A percentile compares a stretch with the other conserved stretches of the same genome.
phyloP scores from a whole-genome alignment of 805 yeast genomes.

The Suhomyces xylopsoci region DNA sequence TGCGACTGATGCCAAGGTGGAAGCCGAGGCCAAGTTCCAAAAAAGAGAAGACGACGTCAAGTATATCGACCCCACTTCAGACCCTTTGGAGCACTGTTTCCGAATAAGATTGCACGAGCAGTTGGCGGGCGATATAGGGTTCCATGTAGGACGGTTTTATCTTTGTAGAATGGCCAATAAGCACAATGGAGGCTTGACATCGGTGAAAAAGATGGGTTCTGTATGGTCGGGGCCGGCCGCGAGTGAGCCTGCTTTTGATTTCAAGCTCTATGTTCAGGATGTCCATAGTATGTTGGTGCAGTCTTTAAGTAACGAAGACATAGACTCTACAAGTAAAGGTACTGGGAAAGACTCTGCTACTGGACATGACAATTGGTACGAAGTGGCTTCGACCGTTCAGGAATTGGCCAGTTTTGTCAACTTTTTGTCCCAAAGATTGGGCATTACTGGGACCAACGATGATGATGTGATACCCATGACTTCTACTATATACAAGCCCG shows the following conservation, averaged over 20 bases:
- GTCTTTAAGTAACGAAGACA: slow-evolving; percentile 26
- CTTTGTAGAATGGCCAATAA: slow-evolving; percentile 35
- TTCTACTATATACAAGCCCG: slow-evolving; percentile 23
- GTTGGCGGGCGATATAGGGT: slow-evolving; percentile 40
- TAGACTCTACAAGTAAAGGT: slow-evolving; percentile 15
- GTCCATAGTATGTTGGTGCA: slow-evolving; percentile 30
- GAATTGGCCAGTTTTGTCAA: slow-evolving; percentile 28
- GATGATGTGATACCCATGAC: slow-evolving; percentile 12
- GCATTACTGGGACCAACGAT: slow-evolving; percentile 6
- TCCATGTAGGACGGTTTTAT: slow-evolving; percentile 38
- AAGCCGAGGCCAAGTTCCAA: slow-evolving; percentile 28
- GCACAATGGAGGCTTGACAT: slow-evolving; percentile 34
- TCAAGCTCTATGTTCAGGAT: slow-evolving; percentile 43
- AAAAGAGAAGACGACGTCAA: slow-evolving; percentile 22
- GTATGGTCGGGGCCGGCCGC: slow-evolving; percentile 14
- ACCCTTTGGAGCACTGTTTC: slow-evolving; percentile 34
- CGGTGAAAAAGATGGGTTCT: slow-evolving; percentile 32
- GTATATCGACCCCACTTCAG: slow-evolving; percentile 39
- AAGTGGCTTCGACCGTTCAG: slow-evolving; percentile 31
- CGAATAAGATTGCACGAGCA: slow-evolving; percentile 33
- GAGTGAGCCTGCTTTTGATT: slow-evolving; percentile 20
- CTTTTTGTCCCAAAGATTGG: slow-evolving; percentile 22
- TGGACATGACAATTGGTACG: slow-evolving; percentile 23
- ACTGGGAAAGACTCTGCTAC: background rate
- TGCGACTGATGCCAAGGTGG: slow-evolving; percentile 28